These are phyloP conservation scores for Geosmithia putterillii DNA, from an alignment of 2,329 filamentous ascomycete species.

Conservation along the genomic window DNA sequence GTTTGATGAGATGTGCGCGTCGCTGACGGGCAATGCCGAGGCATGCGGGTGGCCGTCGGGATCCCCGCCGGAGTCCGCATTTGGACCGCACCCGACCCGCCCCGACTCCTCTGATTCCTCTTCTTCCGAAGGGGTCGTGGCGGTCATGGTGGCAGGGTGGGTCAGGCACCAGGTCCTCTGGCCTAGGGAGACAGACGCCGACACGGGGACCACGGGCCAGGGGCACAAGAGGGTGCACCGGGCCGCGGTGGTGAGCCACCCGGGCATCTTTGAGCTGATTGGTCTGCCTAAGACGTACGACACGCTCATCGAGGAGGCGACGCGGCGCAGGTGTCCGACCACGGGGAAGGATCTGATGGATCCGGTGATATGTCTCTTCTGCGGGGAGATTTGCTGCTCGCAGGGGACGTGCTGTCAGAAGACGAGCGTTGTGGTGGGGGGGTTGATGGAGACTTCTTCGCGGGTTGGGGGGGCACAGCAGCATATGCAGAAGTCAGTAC, in stretches of 20 bases:
- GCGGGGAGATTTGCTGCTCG: constrained; percentile 91
- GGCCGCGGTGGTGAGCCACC: constrained; percentile 49
- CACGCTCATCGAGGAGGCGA: constrained; percentile 82
- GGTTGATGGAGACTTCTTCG: constrained; percentile 24
- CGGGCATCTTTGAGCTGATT: constrained; percentile 86
- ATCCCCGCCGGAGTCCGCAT: no score
- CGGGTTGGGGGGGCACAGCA: constrained; percentile 76
- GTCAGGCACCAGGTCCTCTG: constrained; percentile 48
- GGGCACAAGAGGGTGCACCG: constrained; percentile 17
- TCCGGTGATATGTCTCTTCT: constrained; percentile 85
- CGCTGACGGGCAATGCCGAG: constrained; percentile 32
- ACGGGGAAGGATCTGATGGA: constrained; percentile 88
- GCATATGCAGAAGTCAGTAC: constrained; percentile 72
- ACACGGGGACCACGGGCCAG: background rate
- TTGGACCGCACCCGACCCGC: no score
- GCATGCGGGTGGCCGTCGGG: constrained; percentile 33
- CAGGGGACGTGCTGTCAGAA: constrained; percentile 86
- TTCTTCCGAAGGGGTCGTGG: constrained; percentile 18
- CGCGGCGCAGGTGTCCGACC: constrained; percentile 70
- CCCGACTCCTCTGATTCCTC: background rate
- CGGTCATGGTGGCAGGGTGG: constrained; percentile 53
- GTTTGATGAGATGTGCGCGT: constrained; percentile 65
- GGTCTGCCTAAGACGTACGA: constrained; percentile 89
- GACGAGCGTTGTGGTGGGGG: constrained; percentile 33
- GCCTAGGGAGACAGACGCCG: constrained; percentile 11